phyloP scores from a whole-genome alignment of 1,284 basidiomycete species.

The Pseudozyma hubeiensis region DNA sequence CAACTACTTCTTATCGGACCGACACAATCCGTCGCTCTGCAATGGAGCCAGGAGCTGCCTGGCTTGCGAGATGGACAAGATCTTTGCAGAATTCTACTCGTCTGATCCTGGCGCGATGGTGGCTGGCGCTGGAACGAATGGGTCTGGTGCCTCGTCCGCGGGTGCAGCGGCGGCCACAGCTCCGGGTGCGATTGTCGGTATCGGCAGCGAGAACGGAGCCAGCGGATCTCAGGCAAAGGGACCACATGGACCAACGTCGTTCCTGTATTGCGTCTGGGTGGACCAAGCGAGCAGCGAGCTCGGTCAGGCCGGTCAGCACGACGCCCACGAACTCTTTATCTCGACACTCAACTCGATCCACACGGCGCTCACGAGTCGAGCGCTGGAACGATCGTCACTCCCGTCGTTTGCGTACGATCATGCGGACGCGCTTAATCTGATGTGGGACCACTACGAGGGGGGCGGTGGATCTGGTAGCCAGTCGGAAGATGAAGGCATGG shows the following conservation, averaged over 20 bases:
- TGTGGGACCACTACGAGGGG: constrained; percentile 55
- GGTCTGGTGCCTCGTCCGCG: constrained; percentile 1
- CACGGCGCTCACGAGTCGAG: constrained; percentile 48
- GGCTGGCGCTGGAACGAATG: background rate
- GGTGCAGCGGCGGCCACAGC: constrained; percentile 72
- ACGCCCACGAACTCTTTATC: constrained; percentile 80
- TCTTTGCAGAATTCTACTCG: constrained; percentile 79
- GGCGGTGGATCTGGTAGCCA: constrained; percentile 26
- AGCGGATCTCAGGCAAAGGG: constrained; percentile 51
- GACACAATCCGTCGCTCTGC: constrained; percentile 78
- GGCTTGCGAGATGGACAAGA: constrained; percentile 92
- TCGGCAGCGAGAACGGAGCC: constrained; percentile 12
- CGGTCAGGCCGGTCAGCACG: constrained; percentile 91
- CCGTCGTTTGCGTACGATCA: constrained; percentile 51
- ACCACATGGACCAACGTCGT: constrained; percentile 83
- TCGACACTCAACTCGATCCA: constrained; percentile 65
- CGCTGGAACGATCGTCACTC: constrained; percentile 45
- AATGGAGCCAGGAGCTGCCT: constrained; percentile 78
- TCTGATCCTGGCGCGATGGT: constrained; percentile 27
- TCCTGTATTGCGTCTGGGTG: constrained; percentile 88
- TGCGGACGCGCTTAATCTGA: constrained; percentile 35
- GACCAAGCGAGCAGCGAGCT: constrained; percentile 78
- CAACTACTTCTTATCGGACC: constrained; percentile 89
- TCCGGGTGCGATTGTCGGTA: constrained; percentile 58
- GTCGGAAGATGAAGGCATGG: constrained; percentile 45